phyloP scores from a whole-genome alignment of 2,329 filamentous ascomycete genomes.

The Aspergillus bombycis region DNA sequence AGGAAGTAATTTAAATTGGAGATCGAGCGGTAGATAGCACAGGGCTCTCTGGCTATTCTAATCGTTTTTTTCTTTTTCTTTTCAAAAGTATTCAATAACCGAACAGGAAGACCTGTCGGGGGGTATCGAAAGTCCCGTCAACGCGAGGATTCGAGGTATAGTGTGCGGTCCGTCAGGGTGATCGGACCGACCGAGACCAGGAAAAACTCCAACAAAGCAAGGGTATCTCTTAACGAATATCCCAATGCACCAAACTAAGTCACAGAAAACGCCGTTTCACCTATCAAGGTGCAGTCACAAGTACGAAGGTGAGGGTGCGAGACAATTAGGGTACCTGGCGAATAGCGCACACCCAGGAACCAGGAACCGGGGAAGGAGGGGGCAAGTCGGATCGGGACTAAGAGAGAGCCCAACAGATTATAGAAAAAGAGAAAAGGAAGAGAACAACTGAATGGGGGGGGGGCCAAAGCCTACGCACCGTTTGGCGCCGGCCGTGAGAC shows the following conservation, averaged over 20 bases:
- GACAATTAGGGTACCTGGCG: conserved; percentile 8
- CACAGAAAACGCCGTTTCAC: conserved; percentile 30
- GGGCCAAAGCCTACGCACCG: conserved; percentile 50
- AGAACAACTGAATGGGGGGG: conserved; percentile 33
- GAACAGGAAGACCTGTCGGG: conserved; percentile 28
- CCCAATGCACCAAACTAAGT: conserved; percentile 31
- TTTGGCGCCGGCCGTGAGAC: conserved; percentile 51
- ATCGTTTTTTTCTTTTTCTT: conserved; percentile 8
- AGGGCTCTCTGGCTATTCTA: conserved; percentile 13
- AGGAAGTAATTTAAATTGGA: conserved; percentile 17
- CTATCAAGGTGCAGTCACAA: conserved; percentile 24
- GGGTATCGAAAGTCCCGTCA: conserved; percentile 35
- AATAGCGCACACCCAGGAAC: conserved; percentile 16
- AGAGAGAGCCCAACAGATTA: conserved; percentile 19
- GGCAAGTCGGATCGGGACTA: conserved; percentile 23
- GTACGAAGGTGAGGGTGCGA: conserved; percentile 18
- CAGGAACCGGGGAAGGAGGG: conserved; percentile 16
- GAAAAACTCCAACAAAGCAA: conserved; percentile 35
- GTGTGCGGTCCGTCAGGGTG: conserved; percentile 30
- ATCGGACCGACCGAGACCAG: conserved; percentile 30
- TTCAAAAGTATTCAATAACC: conserved; percentile 20
- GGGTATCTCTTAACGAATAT: conserved; percentile 39
- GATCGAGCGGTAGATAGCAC: conserved; percentile 14
- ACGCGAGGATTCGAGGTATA: conserved; percentile 32
- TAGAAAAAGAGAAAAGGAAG: conserved; percentile 23